Base-by-base conservation (phyloP, 75 land plant genomes). In the Adiantum capillusveneris region DNA sequence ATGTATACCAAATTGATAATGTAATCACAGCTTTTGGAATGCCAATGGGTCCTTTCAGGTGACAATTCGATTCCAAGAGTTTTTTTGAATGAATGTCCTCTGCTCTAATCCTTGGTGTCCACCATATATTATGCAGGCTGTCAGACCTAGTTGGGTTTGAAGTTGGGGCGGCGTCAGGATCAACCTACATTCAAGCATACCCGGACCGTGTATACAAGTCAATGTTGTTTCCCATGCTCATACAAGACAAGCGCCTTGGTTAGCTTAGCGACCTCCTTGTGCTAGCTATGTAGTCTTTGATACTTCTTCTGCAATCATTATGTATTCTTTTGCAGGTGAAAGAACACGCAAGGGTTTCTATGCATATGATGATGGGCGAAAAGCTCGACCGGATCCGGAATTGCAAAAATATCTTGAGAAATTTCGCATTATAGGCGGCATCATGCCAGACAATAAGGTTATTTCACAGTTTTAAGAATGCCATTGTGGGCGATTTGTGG, bases 21-120 rank as follows among this genome's bases (percentile, higher is more conserved):
- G 73, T 78, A 6, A 80, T 95, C 34, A 72, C 68, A 53, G 77
- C 56, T 26, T 95, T 95, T 76, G 99, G 99, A 74, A 77, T 95
- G 77, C 97, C 99, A 27, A 78, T 95, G 77, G 99, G 99, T 36
- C 99, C 99, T 28, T 90, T 90, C 73, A 84, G 79, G 99, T 84
- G 78, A 72, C 25, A 31, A 28, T 62, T 44, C 37, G 37, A 34
- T 9, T 34, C 37, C 37, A 34, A 34, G 9, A 5, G 37, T 5
- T 9, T 34, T 5, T 34, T 34, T 34, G 3, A 34, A 3, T 34
- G 9, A 5, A 34, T 34, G 3, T 9, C 9, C 37, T 34, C 37
- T 34, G 7, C 3, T 9, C 9, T 34, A 3, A 5, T 34, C 7
- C 9, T 34, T 34, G 37, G 3, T 34, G 3, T 34, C 9, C 37